These are phyloP conservation scores for Diplodia sapinea DNA, from an alignment of 2,329 filamentous ascomycete genomes.

Conservation along the genomic window DNA sequence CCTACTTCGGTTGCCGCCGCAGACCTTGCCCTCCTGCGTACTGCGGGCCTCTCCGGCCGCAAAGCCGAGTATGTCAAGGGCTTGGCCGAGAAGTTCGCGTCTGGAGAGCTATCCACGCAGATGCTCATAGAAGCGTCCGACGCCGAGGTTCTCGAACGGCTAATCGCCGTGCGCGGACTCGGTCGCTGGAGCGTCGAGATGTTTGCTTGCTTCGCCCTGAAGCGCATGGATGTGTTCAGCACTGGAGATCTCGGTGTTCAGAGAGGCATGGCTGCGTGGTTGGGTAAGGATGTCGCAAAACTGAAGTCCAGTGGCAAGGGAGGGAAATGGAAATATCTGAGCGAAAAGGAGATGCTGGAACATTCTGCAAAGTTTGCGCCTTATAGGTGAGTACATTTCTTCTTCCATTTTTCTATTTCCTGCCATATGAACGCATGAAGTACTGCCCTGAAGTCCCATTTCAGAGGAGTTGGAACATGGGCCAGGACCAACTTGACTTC, in stretches of 20 bases:
- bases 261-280: conserved; percentile 88
- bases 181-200: conserved; percentile 95
- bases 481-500: neutral
- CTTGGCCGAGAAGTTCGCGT: conserved; percentile 78
- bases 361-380: conserved; percentile 80
- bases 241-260: conserved; percentile 93
- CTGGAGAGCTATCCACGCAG: conserved; percentile 74
- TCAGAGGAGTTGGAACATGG: neutral
- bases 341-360: conserved; percentile 87
- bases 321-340: conserved; percentile 98
- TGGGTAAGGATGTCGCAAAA: conserved; percentile 81
- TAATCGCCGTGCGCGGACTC: conserved; percentile 85
- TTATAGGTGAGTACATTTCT: conserved; percentile 64
- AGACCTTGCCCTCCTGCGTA: conserved; percentile 72
- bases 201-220: conserved; percentile 96
- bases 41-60: conserved; percentile 86
- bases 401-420: neutral
- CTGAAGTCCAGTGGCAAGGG: conserved; percentile 72
- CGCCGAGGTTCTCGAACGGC: conserved; percentile 80
- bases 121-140: conserved; percentile 81
- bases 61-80: conserved; percentile 96
- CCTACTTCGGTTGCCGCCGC: conserved; percentile 73
- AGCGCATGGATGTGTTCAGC: conserved; percentile 91
- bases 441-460: neutral
- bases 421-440: neutral